A percentile compares a stretch with the other conserved stretches of the same genome.
Conservation (phyloP, 139 green algal genomes). For the Tetradesmus lagerheimii region DNA sequence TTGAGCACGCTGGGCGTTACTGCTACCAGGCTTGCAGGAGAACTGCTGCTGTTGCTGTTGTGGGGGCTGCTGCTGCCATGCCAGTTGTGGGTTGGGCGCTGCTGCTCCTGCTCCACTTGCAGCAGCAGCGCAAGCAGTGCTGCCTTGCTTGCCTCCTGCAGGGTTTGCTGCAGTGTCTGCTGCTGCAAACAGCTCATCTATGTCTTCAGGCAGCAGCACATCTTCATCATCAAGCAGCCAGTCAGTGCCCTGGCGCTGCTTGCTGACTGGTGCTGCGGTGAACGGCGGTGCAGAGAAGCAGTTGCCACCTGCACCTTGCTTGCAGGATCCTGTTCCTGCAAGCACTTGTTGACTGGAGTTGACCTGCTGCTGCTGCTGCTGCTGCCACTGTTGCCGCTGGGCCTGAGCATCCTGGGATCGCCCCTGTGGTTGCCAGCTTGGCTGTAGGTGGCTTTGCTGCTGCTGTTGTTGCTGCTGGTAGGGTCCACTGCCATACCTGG, state of each 20-base stretch:
- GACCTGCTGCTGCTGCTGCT: conserved; percentile 3
- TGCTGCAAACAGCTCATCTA: background rate
- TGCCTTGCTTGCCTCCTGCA: background rate
- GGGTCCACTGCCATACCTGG: background rate
- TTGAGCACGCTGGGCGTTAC: background rate
- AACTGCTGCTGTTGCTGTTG: background rate
- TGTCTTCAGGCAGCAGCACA: background rate
- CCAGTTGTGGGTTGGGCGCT: background rate
- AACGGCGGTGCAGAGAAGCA: background rate
- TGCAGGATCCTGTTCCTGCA: background rate
- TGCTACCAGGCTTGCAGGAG: background rate
- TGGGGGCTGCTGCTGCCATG: background rate
- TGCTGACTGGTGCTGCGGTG: background rate
- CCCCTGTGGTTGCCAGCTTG: background rate
- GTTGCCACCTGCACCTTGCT: background rate
- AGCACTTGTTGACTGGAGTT: background rate
- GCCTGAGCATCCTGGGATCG: background rate
- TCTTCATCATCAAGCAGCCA: background rate
- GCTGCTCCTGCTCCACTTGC: background rate
- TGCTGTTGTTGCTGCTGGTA: background rate
- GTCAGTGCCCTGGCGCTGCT: background rate
- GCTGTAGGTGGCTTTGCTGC: background rate
- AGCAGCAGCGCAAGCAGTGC: background rate
- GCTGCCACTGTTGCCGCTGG: background rate
- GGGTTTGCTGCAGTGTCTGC: background rate